Evolutionary conservation across 257 asterid species (phyloP).

Genomic region (Gentiana macrophylla): DNA sequence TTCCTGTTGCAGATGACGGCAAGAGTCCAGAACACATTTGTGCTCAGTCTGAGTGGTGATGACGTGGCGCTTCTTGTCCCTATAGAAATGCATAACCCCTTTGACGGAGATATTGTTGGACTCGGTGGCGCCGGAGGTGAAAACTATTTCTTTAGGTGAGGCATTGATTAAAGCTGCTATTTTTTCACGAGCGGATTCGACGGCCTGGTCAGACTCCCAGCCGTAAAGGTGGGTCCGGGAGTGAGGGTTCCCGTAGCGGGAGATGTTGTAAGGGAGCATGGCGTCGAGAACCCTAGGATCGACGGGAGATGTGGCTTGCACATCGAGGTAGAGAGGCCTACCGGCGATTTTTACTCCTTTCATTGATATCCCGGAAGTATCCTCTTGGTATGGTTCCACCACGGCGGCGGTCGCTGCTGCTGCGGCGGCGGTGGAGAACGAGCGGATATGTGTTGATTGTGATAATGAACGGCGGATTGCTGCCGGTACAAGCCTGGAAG

Average conservation of each 20-base stretch:
- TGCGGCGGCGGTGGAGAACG: slow-evolving; percentile 23
- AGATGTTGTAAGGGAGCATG: slow-evolving; percentile 76
- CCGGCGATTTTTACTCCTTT: slow-evolving; percentile 92
- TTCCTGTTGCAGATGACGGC: slow-evolving; percentile 86
- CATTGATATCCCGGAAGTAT: slow-evolving; percentile 40
- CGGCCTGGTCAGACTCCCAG: slow-evolving; percentile 94
- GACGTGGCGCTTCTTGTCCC: slow-evolving; percentile 86
- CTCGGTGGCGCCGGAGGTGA: slow-evolving; percentile 97
- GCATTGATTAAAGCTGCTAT: slow-evolving; percentile 59
- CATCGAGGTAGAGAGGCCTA: slow-evolving; percentile 84
- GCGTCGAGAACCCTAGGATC: slow-evolving; percentile 92
- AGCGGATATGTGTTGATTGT: slow-evolving; percentile 20
- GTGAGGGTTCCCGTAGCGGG: slow-evolving; percentile 87
- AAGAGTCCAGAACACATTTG: slow-evolving; percentile 89
- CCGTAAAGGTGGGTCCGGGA: slow-evolving; percentile 97
- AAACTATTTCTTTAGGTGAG: slow-evolving; percentile 87
- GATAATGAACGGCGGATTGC: slow-evolving; percentile 40
- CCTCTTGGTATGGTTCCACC: slow-evolving; percentile 47
- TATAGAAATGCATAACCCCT: slow-evolving; percentile 83
- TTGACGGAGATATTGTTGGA: slow-evolving; percentile 81
- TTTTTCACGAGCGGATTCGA: slow-evolving; percentile 59
- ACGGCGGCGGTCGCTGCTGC: slow-evolving; percentile 25
- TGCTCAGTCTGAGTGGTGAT: slow-evolving; percentile 98
- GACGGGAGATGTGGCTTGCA: slow-evolving; percentile 97
- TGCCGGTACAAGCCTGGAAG: slow-evolving; percentile 43